phyloP scores from a whole-genome alignment of 2,329 filamentous ascomycete genomes.

The Sarocladiaceae sp. region DNA sequence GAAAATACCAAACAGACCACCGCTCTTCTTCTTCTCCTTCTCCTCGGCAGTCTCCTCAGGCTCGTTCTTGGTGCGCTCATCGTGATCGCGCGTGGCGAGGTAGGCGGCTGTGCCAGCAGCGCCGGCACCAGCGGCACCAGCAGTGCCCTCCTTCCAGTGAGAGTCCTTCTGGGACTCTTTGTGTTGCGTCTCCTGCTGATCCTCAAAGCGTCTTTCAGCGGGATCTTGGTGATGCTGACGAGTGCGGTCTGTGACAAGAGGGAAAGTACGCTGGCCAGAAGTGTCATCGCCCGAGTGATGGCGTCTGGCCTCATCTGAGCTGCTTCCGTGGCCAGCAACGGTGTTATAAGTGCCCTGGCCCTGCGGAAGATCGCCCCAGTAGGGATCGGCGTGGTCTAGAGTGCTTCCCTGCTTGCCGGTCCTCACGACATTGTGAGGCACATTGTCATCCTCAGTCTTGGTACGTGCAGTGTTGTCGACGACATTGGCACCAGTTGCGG shows the following conservation, averaged over 20 bases:
- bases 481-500: not conserved
- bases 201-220: not conserved
- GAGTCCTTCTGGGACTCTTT: conserved; percentile 8
- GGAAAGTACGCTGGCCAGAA: not conserved
- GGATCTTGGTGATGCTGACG: not conserved
- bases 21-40: conserved; percentile 2
- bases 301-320: not conserved
- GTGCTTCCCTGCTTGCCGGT: not conserved
- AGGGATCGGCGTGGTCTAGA: conserved; percentile 3
- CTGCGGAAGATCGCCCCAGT: conserved; percentile 5
- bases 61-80: not conserved
- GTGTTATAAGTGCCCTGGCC: conserved; percentile 7
- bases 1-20: conserved; percentile 6
- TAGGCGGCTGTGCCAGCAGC: conserved; percentile 3
- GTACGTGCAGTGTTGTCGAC: not conserved
- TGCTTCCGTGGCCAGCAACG: conserved; percentile 7
- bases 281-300: not conserved
- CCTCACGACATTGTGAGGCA: not conserved
- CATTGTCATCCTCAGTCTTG: not conserved
- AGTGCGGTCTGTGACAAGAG: conserved; percentile 5
- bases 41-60: not conserved
- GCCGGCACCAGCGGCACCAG: not conserved
- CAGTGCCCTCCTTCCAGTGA: conserved; percentile 5
- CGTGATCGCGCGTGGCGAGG: not conserved
- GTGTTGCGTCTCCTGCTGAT: not conserved